Evolutionary conservation across 495 filamentous ascomycete species (phyloP).

Genomic region (Viridothelium virens): DNA sequence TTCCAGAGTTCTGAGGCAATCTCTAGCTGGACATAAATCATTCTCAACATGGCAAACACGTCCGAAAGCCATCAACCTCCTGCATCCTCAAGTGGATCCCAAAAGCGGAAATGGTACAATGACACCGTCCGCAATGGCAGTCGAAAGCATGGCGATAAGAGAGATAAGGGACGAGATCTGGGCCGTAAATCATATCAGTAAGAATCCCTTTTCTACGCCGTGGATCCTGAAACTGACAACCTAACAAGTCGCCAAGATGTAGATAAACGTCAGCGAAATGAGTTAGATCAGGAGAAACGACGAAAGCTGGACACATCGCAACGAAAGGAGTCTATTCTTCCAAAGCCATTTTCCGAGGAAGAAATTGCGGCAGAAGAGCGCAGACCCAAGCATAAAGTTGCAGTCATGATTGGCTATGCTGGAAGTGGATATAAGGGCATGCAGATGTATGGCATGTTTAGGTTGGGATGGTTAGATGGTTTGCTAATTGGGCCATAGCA

Average conservation of each 20-base stretch:
- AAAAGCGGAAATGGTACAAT: constrained; percentile 24
- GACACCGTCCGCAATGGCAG: background rate
- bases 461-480: background rate
- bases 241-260: constrained; percentile 49
- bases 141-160: constrained; percentile 27
- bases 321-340: constrained; percentile 40
- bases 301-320: constrained; percentile 30
- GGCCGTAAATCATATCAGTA: constrained; percentile 61
- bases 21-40: background rate
- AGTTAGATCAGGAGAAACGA: constrained; percentile 52
- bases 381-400: constrained; percentile 89
- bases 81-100: constrained; percentile 6
- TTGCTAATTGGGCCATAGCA: constrained; percentile 43
- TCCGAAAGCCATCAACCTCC: background rate
- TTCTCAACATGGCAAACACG: background rate
- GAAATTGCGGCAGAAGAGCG: constrained; percentile 80
- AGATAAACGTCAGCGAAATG: constrained; percentile 60
- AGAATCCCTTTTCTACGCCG: constrained; percentile 21
- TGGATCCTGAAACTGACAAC: constrained; percentile 21
- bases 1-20: no score
- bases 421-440: constrained; percentile 97
- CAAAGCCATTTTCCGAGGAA: constrained; percentile 56
- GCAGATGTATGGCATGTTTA: constrained; percentile 52
- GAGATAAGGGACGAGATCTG: constrained; percentile 56
- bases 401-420: constrained; percentile 87